Evolutionary conservation across 2,329 filamentous ascomycete species (phyloP), one percentile per base, ranked within the genome.

Genomic region (Orbilia brochopaga): DNA sequence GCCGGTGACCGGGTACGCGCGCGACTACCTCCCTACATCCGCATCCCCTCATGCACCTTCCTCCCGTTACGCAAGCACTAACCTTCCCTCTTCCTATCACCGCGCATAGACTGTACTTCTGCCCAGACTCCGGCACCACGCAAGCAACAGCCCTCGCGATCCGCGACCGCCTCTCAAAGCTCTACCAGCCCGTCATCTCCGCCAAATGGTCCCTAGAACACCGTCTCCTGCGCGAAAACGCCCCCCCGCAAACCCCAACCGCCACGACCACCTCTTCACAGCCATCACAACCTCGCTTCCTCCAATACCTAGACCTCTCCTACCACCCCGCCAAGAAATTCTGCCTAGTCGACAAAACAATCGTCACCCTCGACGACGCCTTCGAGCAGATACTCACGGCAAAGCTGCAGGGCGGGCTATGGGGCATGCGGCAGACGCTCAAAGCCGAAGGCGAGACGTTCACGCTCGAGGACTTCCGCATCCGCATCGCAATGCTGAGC

Each of bases 51-150:
- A 44, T 23, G 21, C 52, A 21, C 58, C 30, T 15, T 11, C 15
- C 13, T 15, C 23, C 44, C 21, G 2, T 15, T 10, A 13, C 19
- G 2, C 21, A 11, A 7, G 17, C 6, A 24, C 46, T 52, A 72
- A 30, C 32, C 7, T 27, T 51, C 10, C 13, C 21, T 46, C 44
- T 23, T n/a, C n/a, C n/a, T n/a, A n/a, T n/a, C n/a, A n/a, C n/a
- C n/a, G n/a, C n/a, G n/a, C n/a, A 27, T 60, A 76, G 75, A 37
- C 62, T 76, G 21, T 76, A 76, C 74, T 76, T 75, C 74, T 75
- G 75, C 67, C 72, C 65, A 4, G 75, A 76, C 53, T 61, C 74
- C 37, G 67, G 72, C 48, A 74, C 54, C 17, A 73, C 74, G 40
- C 66, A 73, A 21, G 69, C 30, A 40, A 66, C 57, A 27, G 67